Conservation (phyloP, 306 rosid genomes). For the Arachis hypogaea region DNA sequence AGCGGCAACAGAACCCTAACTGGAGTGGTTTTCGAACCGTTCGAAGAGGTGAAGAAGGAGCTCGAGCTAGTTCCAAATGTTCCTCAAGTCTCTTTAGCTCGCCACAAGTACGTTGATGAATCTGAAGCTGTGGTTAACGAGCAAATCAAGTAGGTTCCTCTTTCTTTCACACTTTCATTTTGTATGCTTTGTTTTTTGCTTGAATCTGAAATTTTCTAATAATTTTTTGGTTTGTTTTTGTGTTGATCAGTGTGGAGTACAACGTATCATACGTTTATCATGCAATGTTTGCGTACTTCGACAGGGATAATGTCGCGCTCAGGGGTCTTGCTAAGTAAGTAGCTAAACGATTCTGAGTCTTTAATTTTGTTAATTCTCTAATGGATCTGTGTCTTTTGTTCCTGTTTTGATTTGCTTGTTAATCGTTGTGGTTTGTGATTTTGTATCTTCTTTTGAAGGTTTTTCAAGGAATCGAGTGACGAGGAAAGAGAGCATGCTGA, state of each 20-base stretch:
- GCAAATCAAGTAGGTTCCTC: slow-evolving; percentile 76
- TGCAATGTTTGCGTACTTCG: slow-evolving; percentile 93
- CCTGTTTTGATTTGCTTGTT: neutral
- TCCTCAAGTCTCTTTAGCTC: slow-evolving; percentile 80
- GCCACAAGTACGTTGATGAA: slow-evolving; percentile 61
- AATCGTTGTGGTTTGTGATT: neutral
- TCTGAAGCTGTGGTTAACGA: slow-evolving; percentile 86
- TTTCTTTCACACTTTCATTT: neutral
- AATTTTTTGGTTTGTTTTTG: neutral
- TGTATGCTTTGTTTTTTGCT: neutral
- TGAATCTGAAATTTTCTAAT: neutral
- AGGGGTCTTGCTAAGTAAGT: slow-evolving; percentile 94
- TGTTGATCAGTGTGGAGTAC: slow-evolving; percentile 80
- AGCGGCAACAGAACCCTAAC: slow-evolving; percentile 53
- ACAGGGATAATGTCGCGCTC: slow-evolving; percentile 93
- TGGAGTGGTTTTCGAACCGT: slow-evolving; percentile 91
- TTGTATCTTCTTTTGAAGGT: slow-evolving; percentile 42
- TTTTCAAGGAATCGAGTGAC: slow-evolving; percentile 89
- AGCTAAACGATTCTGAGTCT: neutral
- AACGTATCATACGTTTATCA: slow-evolving; percentile 92
- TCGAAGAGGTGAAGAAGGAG: slow-evolving; percentile 93
- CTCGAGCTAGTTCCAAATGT: slow-evolving; percentile 78
- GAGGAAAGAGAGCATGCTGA: slow-evolving; percentile 96
- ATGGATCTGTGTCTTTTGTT: neutral
- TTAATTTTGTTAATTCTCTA: neutral